Conservation (phyloP, 371 early-diverging fungal genomes). For the Rhizopus delemar region DNA sequence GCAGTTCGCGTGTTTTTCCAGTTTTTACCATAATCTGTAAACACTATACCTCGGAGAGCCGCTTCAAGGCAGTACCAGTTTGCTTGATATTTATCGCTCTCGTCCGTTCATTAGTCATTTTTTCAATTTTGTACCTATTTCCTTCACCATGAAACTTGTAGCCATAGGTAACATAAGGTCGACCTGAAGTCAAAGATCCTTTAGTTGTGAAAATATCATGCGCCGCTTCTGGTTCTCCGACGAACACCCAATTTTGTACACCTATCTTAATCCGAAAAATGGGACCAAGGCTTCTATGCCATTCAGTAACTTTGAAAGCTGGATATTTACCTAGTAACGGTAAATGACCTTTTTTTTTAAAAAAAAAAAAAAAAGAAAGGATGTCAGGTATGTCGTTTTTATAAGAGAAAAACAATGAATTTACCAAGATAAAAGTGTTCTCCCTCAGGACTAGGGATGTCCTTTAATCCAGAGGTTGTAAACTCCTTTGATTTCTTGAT, state of each 20-base stretch:
- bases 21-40: neutral
- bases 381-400: too few relatives aligned
- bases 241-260: conserved; percentile 23
- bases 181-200: conserved; percentile 12
- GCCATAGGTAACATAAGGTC: conserved; percentile 17
- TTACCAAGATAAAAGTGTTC: conserved; percentile 20
- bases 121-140: conserved; percentile 12
- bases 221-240: conserved; percentile 19
- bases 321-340: conserved; percentile 10
- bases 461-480: neutral
- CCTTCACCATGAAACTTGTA: conserved; percentile 8
- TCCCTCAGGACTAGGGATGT: conserved; percentile 17
- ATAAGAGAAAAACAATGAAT: too few relatives aligned
- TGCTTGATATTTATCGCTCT: neutral
- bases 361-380: neutral
- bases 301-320: conserved; percentile 16
- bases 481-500: neutral
- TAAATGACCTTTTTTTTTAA: conserved; percentile 13
- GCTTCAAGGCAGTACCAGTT: neutral
- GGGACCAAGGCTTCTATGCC: conserved; percentile 26
- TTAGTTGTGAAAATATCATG: conserved; percentile 21
- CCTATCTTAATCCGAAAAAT: conserved; percentile 21
- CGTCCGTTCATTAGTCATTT: neutral
- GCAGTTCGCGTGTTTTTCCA: conserved; percentile 8
- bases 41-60: conserved; percentile 9